Percentiles rank a stretch among this genome's conserved stretches.
Conservation (phyloP, 1,284 basidiomycete genomes). For the Golubevia pallescens region DNA sequence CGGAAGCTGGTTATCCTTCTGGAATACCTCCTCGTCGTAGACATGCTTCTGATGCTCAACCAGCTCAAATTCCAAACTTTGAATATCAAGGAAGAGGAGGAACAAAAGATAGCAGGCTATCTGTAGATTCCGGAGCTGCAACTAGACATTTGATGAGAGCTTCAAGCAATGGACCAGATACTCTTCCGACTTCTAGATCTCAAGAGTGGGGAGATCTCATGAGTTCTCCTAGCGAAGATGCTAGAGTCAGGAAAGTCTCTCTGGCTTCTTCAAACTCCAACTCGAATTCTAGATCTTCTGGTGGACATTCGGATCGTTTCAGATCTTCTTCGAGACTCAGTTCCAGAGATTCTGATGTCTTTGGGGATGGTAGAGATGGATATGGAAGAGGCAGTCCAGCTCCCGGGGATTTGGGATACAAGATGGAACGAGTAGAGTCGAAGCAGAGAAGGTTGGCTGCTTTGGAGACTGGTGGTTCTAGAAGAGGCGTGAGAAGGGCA, state of each 20-base stretch:
- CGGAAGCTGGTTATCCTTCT: not conserved
- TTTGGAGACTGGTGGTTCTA: not conserved
- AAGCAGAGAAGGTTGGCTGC: not conserved
- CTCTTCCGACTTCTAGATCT: not conserved
- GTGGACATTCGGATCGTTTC: not conserved
- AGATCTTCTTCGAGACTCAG: not conserved
- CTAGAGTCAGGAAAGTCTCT: not conserved
- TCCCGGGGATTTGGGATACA: not conserved
- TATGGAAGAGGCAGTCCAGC: not conserved
- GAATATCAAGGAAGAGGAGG: not conserved
- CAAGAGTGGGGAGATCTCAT: not conserved
- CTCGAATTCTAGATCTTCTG: not conserved
- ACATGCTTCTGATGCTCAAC: not conserved
- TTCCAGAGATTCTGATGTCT: not conserved
- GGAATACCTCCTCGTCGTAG: not conserved
- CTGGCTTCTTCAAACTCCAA: not conserved
- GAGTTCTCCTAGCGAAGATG: not conserved
- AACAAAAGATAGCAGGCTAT: not conserved
- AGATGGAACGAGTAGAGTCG: not conserved
- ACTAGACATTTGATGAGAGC: not conserved
- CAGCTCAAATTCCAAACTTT: not conserved
- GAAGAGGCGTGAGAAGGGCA: not conserved
- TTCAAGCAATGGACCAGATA: not conserved
- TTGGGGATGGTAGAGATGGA: not conserved
- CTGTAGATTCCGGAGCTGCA: not conserved